A percentile compares a stretch with the other conserved stretches of the same genome.
These are phyloP conservation scores for Bertia moriformis DNA, from an alignment of 2,329 filamentous ascomycete genomes.

Conservation along the genomic window DNA sequence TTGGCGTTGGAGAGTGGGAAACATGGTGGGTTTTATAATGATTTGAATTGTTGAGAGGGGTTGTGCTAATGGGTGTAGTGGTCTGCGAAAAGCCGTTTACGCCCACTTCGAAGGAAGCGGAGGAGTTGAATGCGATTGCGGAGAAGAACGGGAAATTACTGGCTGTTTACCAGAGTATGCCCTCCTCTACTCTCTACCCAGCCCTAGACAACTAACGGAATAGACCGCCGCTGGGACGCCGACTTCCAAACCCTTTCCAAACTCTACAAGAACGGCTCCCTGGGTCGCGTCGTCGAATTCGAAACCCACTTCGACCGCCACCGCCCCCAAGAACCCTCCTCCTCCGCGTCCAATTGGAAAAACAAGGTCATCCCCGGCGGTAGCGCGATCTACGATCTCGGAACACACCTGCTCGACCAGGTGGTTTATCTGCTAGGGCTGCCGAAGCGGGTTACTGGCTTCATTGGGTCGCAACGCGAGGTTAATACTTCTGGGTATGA, in stretches of 20 bases:
- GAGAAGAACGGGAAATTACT: constrained; percentile 33
- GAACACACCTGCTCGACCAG: constrained; percentile 66
- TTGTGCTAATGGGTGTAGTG: constrained; percentile 21
- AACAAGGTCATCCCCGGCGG: constrained; percentile 43
- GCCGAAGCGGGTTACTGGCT: constrained; percentile 51
- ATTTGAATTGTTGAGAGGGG: neutral
- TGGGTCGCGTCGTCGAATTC: constrained; percentile 65
- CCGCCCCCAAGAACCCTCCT: constrained; percentile 32
- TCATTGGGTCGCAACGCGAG: constrained; percentile 51
- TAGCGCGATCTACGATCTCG: constrained; percentile 60
- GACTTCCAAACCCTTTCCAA: constrained; percentile 60
- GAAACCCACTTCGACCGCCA: constrained; percentile 71
- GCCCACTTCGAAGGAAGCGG: constrained; percentile 53
- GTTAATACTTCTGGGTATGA: constrained; percentile 29
- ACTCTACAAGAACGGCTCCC: constrained; percentile 38
- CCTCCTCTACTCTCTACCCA: neutral
- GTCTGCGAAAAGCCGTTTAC: constrained; percentile 76
- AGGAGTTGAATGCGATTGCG: constrained; percentile 42
- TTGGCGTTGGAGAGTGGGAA: constrained; percentile 55
- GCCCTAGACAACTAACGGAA: constrained; percentile 7
- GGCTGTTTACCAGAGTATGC: constrained; percentile 53
- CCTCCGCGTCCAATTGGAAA: constrained; percentile 46
- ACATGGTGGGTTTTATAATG: constrained; percentile 26
- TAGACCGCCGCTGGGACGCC: constrained; percentile 57
- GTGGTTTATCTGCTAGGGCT: constrained; percentile 56